These are phyloP conservation scores for Neurospora discreta DNA, from an alignment of 495 filamentous ascomycete genomes.

Conservation along the genomic window DNA sequence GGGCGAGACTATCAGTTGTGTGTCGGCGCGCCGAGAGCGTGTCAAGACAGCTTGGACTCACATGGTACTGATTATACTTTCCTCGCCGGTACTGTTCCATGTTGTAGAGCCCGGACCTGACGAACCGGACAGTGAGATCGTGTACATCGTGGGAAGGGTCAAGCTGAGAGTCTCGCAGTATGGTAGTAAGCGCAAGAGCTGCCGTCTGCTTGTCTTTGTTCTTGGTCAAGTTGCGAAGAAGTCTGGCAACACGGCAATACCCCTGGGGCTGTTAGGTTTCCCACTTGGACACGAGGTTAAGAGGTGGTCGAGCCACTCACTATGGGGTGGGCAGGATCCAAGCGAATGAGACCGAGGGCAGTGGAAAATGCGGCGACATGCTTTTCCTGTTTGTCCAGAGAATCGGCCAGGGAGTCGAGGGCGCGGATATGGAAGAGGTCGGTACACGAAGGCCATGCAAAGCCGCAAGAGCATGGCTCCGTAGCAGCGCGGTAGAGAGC, in stretches of 20 bases:
- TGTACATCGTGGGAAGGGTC: background rate
- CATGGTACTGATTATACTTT: constrained; percentile 7
- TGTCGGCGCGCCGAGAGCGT: background rate
- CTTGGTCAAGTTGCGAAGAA: constrained; percentile 11
- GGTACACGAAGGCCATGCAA: constrained; percentile 14
- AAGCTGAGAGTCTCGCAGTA: constrained; percentile 4
- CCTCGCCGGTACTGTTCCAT: constrained; percentile 1
- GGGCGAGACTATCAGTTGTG: background rate
- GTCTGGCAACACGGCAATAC: constrained; percentile 17
- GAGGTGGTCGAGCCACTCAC: constrained; percentile 1
- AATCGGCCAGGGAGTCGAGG: constrained; percentile 13
- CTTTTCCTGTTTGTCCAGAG: constrained; percentile 6
- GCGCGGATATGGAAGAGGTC: constrained; percentile 8
- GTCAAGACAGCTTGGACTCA: background rate
- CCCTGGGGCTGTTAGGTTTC: constrained; percentile 9
- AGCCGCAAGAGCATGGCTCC: constrained; percentile 14
- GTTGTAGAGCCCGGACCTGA: constrained; percentile 9
- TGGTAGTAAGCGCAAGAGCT: background rate
- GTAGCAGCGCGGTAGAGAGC: constrained; percentile 1
- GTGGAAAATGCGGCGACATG: constrained; percentile 14
- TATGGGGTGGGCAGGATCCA: constrained; percentile 10
- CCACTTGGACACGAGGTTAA: background rate
- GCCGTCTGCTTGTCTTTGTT: background rate
- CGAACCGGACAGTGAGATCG: constrained; percentile 4
- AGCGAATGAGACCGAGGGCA: constrained; percentile 14